Conservation (phyloP, 805 yeast species). For the Cyberlindnera amylophila region DNA sequence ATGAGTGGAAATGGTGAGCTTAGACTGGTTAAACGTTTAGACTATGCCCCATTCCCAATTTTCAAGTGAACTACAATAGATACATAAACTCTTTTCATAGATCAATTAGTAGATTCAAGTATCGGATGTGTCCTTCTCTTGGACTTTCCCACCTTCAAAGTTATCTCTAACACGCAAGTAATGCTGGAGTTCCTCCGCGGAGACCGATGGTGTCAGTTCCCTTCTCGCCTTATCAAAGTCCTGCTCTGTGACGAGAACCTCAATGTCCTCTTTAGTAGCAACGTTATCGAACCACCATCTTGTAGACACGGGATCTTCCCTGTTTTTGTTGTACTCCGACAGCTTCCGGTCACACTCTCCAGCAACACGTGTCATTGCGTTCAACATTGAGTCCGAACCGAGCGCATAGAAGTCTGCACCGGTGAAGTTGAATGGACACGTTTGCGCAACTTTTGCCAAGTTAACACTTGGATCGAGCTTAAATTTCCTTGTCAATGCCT, state of each 20-base stretch:
- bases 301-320: constrained; percentile 49
- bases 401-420: constrained; percentile 98
- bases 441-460: constrained; percentile 52
- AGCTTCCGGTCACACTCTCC: constrained; percentile 67
- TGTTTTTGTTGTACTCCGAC: constrained; percentile 42
- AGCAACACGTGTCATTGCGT: constrained; percentile 93
- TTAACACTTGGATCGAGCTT: constrained; percentile 57
- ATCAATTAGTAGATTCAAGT: too few relatives aligned
- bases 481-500: constrained; percentile 86
- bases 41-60: constrained; percentile 7
- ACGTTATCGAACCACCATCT: constrained; percentile 90
- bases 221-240: constrained; percentile 78
- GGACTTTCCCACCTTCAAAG: constrained; percentile 61
- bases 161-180: constrained; percentile 73
- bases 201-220: constrained; percentile 79
- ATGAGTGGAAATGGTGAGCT: constrained; percentile 3
- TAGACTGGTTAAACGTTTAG: constrained; percentile 3
- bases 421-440: constrained; percentile 86
- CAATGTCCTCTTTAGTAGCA: constrained; percentile 62
- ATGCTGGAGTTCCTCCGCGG: constrained; percentile 81
- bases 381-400: constrained; percentile 92
- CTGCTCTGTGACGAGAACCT: constrained; percentile 60
- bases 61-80: constrained; percentile 1
- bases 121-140: background rate
- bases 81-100: too few relatives aligned